Evolutionary conservation across 108 stramenopile species (phyloP).

Genomic region (Pseudonitzschia pungens): DNA sequence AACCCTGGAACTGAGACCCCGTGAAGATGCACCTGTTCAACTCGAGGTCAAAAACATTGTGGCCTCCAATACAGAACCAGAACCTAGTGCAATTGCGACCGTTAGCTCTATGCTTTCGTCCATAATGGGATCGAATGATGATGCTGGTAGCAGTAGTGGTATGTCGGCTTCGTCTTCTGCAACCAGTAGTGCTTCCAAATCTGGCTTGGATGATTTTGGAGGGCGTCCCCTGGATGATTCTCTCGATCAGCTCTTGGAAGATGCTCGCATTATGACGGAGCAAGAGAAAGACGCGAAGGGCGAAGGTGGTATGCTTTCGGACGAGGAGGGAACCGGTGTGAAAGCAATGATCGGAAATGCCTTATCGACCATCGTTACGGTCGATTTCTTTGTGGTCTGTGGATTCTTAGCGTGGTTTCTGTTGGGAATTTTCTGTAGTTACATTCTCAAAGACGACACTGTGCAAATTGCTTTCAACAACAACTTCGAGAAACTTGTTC

Average conservation of each 20-base stretch:
- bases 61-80: not conserved
- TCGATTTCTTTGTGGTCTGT: slow-evolving; percentile 91
- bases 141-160: not conserved
- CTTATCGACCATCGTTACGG: slow-evolving; percentile 85
- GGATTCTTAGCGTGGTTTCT: slow-evolving; percentile 88
- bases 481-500: slow-evolving; percentile 69
- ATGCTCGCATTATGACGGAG: slow-evolving; percentile 61
- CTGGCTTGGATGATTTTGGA: not conserved
- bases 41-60: slow-evolving; percentile 57
- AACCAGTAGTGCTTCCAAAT: not conserved
- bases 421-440: slow-evolving; percentile 78
- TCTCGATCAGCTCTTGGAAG: slow-evolving; percentile 66
- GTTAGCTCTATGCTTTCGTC: not conserved
- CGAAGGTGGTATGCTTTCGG: not conserved
- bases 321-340: slow-evolving; percentile 23
- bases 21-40: slow-evolving; percentile 48
- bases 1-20: slow-evolving; percentile 17
- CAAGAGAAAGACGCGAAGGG: not conserved
- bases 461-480: slow-evolving; percentile 91
- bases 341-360: slow-evolving; percentile 42
- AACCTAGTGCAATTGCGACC: not conserved
- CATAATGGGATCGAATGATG: not conserved
- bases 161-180: not conserved
- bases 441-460: slow-evolving; percentile 77
- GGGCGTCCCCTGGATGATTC: slow-evolving; percentile 42